Evolutionary conservation across 2,329 filamentous ascomycete genomes (phyloP), one percentile per base, ranked within the genome.

Genomic region (Colletotrichum caudatum): DNA sequence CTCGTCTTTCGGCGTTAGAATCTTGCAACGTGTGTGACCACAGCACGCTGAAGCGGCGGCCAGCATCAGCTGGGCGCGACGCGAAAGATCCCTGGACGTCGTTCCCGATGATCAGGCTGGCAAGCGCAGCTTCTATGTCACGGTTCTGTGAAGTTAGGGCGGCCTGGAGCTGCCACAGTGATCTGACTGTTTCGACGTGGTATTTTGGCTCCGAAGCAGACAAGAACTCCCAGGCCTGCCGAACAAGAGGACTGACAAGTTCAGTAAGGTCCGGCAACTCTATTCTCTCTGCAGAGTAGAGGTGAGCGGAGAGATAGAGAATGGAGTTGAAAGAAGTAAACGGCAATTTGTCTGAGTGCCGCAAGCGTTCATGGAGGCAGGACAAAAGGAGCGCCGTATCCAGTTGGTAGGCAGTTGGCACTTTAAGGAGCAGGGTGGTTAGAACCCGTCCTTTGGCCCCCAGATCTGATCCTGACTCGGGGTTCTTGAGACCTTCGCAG

Each of bases 101-200:
- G 51, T 83, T 76, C 60, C 87, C 84, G 23, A 93, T 85, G 81
- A 97, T 91, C 2, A 95, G 82, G 35, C 88, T 86, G 33, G 90
- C 88, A 51, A 97, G 89, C 0, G 93, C 90, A 33, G 93, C 94
- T 80, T 97, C 95, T 5, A 97, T 91, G 57, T 94, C 89, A 63
- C 92, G 90, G 75, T 91, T 91, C 1, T 87, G 83, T 50, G 87
- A 83, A 1, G 91, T 89, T 16, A 97, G 87, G 0, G 90, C 88
- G 33, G 87, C 89, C 76, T 98, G 94, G 63, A 99, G 83, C 74
- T 94, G 90, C 93, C 96, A 97, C 50, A 99, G 84, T 75, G 91
- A 92, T 69, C 93, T 90, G 11, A 97, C 93, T 23, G 94, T 92
- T 82, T 99, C 97, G 41, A 99, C 95, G 78, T 98, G 96, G 75